Percentiles rank a stretch among this genome's conserved stretches.
Conservation (phyloP, 2,329 filamentous ascomycete genomes). For the Seiridium unicorne region DNA sequence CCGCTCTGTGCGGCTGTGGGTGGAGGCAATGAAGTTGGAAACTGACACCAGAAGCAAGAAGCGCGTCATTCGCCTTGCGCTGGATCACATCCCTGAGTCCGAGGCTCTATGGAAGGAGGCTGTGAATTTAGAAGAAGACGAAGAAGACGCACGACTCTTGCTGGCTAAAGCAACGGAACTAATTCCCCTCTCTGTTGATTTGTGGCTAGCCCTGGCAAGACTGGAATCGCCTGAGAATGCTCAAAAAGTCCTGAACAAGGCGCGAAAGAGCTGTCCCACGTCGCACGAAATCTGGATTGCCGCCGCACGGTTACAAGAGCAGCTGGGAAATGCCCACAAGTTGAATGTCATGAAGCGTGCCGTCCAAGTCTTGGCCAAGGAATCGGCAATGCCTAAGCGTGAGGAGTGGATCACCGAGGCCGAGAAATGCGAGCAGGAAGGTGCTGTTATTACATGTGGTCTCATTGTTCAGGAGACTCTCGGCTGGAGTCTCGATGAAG, state of each 20-base stretch:
- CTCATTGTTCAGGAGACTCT: slow-evolving; percentile 91
- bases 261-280: slow-evolving; percentile 88
- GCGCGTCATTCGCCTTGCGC: slow-evolving; percentile 83
- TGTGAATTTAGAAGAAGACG: slow-evolving; percentile 91
- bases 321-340: slow-evolving; percentile 73
- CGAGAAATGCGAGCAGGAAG: slow-evolving; percentile 91
- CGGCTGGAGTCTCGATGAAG: slow-evolving; percentile 89
- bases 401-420: slow-evolving; percentile 97
- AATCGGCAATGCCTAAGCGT: slow-evolving; percentile 93
- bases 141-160: slow-evolving; percentile 81
- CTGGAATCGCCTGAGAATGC: slow-evolving; percentile 89
- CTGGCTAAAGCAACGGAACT: slow-evolving; percentile 94
- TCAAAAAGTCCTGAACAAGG: slow-evolving; percentile 91
- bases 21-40: slow-evolving; percentile 93
- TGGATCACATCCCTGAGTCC: slow-evolving; percentile 91
- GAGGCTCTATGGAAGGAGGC: slow-evolving; percentile 98
- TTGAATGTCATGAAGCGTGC: slow-evolving; percentile 94
- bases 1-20: slow-evolving; percentile 85
- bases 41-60: slow-evolving; percentile 82
- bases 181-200: slow-evolving; percentile 87
- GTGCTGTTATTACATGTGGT: slow-evolving; percentile 79
- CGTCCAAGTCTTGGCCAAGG: slow-evolving; percentile 81
- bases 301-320: slow-evolving; percentile 85
- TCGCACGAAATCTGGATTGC: slow-evolving; percentile 97
- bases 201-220: slow-evolving; percentile 91